Base-by-base conservation (phyloP, 1,284 basidiomycete genomes). In the Sporisorium iseilematis-ciliati region DNA sequence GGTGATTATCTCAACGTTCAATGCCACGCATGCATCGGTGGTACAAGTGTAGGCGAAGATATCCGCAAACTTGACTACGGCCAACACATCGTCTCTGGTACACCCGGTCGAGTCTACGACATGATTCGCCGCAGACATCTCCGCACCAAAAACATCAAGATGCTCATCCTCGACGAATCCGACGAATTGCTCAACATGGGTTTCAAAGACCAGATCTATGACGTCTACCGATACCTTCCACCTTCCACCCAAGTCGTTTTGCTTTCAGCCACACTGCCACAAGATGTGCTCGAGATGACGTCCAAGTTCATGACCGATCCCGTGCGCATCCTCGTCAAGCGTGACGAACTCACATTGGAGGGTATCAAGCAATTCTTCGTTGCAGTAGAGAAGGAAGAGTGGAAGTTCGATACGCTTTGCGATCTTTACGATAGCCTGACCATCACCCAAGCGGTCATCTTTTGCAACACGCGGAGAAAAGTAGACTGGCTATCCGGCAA, bases 281-380 rank as follows among this genome's bases (percentile, higher is more conserved):
- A 97, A 84, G 97, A 99, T 85, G 96, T 99, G 25, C 87, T 99
- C 83, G 97, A 99, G 88, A 97, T 99, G 93, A 99, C 97, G 23
- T 97, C 94, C 57, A 99, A 99, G 88, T 99, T 99, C 89, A 99
- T 99, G 97, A 97, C 94, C 53, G 96, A 99, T 86, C 95, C 94
- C 23, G 93, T 99, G 81, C 92, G 96, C 59, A 98, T 99, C 84
- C 91, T 99, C 73, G 97, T 99, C 86, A 98, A 99, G 89, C 95
- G 96, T 91, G 97, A 99, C 86, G 97, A 99, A 87, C 90, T 99
- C 88, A 99, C 97, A 52, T 89, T 99, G 60, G 97, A 99, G 86
- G 96, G 97, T 25, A 99, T 99, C 89, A 99, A 98, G 86, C 97
- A 99, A 86, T 99, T 99, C 89, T 99, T 97, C 87, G 95, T 99